phyloP scores from a whole-genome alignment of 306 rosid species.

The Glycine soja region DNA sequence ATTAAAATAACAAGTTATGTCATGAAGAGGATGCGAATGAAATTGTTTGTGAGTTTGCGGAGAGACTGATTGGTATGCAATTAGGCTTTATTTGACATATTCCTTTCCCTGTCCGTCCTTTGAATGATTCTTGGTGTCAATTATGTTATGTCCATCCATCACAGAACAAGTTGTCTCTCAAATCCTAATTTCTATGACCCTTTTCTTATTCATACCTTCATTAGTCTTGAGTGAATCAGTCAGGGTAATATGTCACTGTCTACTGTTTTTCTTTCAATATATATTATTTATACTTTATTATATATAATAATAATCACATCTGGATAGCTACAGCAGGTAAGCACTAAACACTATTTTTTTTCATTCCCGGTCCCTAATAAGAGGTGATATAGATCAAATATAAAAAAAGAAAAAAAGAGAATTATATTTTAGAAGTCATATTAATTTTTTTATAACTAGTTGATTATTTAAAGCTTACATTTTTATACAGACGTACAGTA shows the following conservation, averaged over 20 bases:
- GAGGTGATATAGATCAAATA: too few species aligned
- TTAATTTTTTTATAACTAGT: too few species aligned
- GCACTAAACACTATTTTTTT: background rate
- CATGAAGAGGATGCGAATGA: background rate
- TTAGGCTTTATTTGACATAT: slow-evolving; percentile 18
- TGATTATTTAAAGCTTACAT: too few species aligned
- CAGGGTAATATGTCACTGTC: slow-evolving; percentile 48
- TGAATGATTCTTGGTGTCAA: slow-evolving; percentile 35
- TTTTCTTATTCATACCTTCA: slow-evolving; percentile 2
- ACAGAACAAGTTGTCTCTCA: slow-evolving; percentile 9
- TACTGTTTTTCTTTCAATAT: slow-evolving; percentile 26
- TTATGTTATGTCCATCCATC: slow-evolving; percentile 40
- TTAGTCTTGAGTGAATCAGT: background rate
- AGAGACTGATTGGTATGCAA: slow-evolving; percentile 1
- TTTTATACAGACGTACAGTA: too few species aligned
- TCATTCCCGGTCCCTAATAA: background rate
- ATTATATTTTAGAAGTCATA: too few species aligned
- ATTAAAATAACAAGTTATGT: too few species aligned
- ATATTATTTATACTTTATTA: background rate
- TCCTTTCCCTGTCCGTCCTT: slow-evolving; percentile 21
- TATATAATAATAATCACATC: slow-evolving; percentile 25
- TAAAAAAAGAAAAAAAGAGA: too few species aligned
- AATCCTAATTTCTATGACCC: slow-evolving; percentile 5
- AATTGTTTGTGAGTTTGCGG: background rate
- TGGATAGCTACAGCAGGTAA: slow-evolving; percentile 18